Evolutionary conservation across 352 stramenopile genomes (phyloP).

Genomic region (Globisporangium cylindrosporum): DNA sequence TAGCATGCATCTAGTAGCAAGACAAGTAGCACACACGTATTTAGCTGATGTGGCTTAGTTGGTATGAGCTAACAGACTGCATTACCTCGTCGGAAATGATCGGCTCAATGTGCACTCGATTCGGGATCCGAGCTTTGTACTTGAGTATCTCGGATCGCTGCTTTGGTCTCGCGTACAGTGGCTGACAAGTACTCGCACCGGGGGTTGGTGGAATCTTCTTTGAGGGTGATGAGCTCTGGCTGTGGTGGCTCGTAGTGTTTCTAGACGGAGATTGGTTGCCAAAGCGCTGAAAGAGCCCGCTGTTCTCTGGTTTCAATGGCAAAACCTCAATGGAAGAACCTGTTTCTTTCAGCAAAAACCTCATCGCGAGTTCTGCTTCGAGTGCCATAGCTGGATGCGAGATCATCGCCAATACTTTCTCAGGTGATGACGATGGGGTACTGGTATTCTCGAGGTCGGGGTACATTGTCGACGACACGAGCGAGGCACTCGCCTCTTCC

Average conservation of each 20-base stretch:
- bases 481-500: constrained; percentile 1
- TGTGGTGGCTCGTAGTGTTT: not conserved
- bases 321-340: not conserved
- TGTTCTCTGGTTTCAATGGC: not conserved
- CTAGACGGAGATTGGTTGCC: not conserved
- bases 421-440: not conserved
- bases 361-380: not conserved
- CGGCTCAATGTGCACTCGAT: constrained; percentile 8
- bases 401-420: not conserved
- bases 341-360: not conserved
- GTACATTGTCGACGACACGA: not conserved
- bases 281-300: not conserved
- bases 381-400: constrained; percentile 4
- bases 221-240: not conserved
- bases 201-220: not conserved
- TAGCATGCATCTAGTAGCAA: constrained; percentile 31
- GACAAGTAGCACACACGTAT: not conserved
- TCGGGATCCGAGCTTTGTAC: not conserved
- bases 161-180: constrained; percentile 4
- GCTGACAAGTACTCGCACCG: not conserved
- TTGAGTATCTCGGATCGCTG: not conserved
- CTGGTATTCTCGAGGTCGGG: not conserved
- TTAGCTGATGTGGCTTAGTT: no score
- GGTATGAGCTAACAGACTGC: not conserved
- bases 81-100: constrained; percentile 9